Evolutionary conservation across 805 yeast species (phyloP).

Genomic region (Pichia eremophila): DNA sequence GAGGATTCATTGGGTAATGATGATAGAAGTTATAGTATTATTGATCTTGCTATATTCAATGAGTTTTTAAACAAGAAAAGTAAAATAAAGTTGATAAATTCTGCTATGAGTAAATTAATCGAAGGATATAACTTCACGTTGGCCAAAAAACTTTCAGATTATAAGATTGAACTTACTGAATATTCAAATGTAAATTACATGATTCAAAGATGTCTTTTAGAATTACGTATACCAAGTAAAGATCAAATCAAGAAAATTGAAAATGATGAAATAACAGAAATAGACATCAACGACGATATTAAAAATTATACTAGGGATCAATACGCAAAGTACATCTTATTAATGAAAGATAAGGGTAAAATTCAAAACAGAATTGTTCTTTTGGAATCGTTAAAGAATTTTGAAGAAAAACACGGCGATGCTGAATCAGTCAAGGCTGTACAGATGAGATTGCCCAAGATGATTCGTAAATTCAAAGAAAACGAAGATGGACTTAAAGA

Average conservation of each 20-base stretch:
- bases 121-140: constrained; percentile 4
- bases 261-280: constrained; percentile 3
- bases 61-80: constrained; percentile 13
- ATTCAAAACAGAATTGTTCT: constrained; percentile 41
- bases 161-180: neutral
- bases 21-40: constrained; percentile 59
- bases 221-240: constrained; percentile 52
- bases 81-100: constrained; percentile 1
- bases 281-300: constrained; percentile 32
- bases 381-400: constrained; percentile 52
- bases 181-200: constrained; percentile 32
- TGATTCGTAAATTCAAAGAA: constrained; percentile 36
- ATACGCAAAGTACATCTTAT: constrained; percentile 44
- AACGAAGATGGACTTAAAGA: constrained; percentile 36
- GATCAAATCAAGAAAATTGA: constrained; percentile 35
- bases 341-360: constrained; percentile 30
- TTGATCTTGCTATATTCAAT: constrained; percentile 36
- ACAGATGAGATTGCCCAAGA: constrained; percentile 42
- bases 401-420: constrained; percentile 57
- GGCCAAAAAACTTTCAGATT: constrained; percentile 3
- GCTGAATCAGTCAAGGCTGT: constrained; percentile 27
- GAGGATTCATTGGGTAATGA: constrained; percentile 62
- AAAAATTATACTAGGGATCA: constrained; percentile 41
- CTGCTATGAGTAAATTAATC: neutral
- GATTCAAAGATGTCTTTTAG: constrained; percentile 65